Evolutionary conservation across 129 eudicot species (phyloP).

Genomic region (Flaveria brownii): DNA sequence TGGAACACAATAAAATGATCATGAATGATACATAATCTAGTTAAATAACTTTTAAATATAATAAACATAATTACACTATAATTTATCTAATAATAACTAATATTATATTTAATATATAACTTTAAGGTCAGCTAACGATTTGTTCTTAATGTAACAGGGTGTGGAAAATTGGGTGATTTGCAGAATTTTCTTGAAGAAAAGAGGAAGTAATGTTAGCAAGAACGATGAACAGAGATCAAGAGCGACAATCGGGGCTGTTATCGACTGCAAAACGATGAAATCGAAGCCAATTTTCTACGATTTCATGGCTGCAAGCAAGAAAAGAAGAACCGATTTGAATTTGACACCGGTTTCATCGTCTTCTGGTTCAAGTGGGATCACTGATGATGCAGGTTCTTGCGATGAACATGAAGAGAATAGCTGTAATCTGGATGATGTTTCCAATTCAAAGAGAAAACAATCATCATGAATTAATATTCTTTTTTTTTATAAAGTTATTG

Average conservation of each 20-base stretch:
- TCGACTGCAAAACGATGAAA: conserved; percentile 5
- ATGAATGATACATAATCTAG: too few species aligned
- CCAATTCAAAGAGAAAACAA: conserved; percentile 13
- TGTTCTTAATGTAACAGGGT: conserved; percentile 6
- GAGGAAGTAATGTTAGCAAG: conserved; percentile 38
- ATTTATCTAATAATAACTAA: too few species aligned
- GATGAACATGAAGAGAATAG: conserved; percentile 36
- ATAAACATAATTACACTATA: too few species aligned
- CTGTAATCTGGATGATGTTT: conserved; percentile 2
- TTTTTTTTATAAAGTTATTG: neutral
- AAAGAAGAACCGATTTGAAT: conserved; percentile 20
- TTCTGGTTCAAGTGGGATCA: conserved; percentile 32
- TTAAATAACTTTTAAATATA: too few species aligned
- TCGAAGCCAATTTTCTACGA: conserved; percentile 59
- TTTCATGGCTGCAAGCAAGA: conserved; percentile 58
- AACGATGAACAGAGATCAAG: conserved; percentile 25
- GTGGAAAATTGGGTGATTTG: conserved; percentile 88
- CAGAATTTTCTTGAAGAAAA: conserved; percentile 73
- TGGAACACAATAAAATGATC: too few species aligned
- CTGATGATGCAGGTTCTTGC: conserved; percentile 25
- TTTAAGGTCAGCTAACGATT: neutral
- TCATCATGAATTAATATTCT: conserved; percentile 19
- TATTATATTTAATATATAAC: too few species aligned
- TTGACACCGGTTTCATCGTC: conserved; percentile 14
- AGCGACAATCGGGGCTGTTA: conserved; percentile 6